phyloP scores from a whole-genome alignment of 495 filamentous ascomycete species.

The Glonium stellatum region DNA sequence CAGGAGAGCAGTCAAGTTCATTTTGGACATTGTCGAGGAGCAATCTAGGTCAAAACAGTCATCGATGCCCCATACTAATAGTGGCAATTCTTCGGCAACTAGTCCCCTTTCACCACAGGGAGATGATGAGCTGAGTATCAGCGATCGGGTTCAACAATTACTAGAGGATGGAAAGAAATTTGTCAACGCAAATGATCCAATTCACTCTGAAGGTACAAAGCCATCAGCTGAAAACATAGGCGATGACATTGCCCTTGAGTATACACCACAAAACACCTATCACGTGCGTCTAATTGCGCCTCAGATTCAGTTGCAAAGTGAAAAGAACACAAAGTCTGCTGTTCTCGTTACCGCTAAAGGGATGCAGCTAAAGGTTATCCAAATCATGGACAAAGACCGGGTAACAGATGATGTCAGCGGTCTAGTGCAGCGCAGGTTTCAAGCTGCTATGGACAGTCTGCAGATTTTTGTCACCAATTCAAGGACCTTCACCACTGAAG shows the following conservation, averaged over 20 bases:
- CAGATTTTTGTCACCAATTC: constrained; percentile 96
- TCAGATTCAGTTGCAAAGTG: constrained; percentile 94
- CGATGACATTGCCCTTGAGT: constrained; percentile 77
- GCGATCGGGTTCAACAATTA: constrained; percentile 81
- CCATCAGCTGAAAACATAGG: constrained; percentile 38
- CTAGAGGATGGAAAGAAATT: constrained; percentile 78
- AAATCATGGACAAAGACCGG: constrained; percentile 94
- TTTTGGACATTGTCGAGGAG: constrained; percentile 92
- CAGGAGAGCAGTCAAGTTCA: constrained; percentile 91
- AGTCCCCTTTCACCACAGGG: constrained; percentile 40
- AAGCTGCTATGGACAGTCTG: constrained; percentile 88
- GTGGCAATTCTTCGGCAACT: background rate
- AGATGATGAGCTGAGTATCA: constrained; percentile 58
- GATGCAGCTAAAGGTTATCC: constrained; percentile 93
- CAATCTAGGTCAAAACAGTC: constrained; percentile 57
- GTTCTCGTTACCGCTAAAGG: constrained; percentile 89
- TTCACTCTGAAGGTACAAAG: constrained; percentile 19
- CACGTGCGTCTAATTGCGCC: constrained; percentile 91
- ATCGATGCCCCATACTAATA: constrained; percentile 12
- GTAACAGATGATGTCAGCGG: constrained; percentile 89
- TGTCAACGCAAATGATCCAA: constrained; percentile 63
- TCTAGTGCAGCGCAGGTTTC: constrained; percentile 87
- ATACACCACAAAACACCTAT: constrained; percentile 88
- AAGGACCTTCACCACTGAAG: constrained; percentile 70
- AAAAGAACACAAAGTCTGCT: constrained; percentile 91